A percentile compares a stretch with the other conserved stretches of the same genome.
These are phyloP conservation scores for Soucietia sequanensis DNA, from an alignment of 805 yeast genomes.

Conservation along the genomic window DNA sequence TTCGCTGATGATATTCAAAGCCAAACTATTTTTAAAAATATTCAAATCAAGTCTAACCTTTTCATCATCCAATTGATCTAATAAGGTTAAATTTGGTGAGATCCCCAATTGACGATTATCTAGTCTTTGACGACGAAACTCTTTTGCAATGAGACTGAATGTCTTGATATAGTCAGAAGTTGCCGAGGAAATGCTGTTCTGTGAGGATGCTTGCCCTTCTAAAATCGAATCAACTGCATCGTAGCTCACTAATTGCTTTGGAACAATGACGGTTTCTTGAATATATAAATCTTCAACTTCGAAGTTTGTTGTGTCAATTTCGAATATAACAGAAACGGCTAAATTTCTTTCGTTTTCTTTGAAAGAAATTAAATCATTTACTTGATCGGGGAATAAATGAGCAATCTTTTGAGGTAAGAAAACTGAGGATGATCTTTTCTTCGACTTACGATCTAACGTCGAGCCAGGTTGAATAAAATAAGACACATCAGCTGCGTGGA, in stretches of 20 bases:
- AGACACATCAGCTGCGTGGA: constrained; percentile 81
- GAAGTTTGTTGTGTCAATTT: constrained; percentile 67
- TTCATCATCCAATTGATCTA: constrained; percentile 86
- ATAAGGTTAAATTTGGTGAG: constrained; percentile 56
- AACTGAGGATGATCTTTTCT: constrained; percentile 87
- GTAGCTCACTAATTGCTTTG: constrained; percentile 57
- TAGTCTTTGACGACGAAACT: constrained; percentile 68
- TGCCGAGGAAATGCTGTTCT: constrained; percentile 44
- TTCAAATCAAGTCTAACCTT: constrained; percentile 69
- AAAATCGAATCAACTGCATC: constrained; percentile 56
- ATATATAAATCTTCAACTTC: constrained; percentile 76
- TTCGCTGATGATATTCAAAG: constrained; percentile 66
- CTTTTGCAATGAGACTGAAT: constrained; percentile 60
- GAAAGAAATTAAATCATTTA: constrained; percentile 62
- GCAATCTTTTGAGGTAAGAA: constrained; percentile 75
- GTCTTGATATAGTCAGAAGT: constrained; percentile 67
- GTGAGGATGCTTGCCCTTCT: constrained; percentile 16
- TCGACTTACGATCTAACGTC: constrained; percentile 80
- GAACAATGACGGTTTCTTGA: constrained; percentile 66
- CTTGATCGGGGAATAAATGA: constrained; percentile 64
- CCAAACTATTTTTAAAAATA: constrained; percentile 59
- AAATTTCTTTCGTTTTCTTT: constrained; percentile 58
- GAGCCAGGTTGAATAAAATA: constrained; percentile 72
- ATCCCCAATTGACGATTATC: constrained; percentile 48
- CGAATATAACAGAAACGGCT: constrained; percentile 76